phyloP scores from a whole-genome alignment of 2,329 filamentous ascomycete species.

The Venturia pyrina region DNA sequence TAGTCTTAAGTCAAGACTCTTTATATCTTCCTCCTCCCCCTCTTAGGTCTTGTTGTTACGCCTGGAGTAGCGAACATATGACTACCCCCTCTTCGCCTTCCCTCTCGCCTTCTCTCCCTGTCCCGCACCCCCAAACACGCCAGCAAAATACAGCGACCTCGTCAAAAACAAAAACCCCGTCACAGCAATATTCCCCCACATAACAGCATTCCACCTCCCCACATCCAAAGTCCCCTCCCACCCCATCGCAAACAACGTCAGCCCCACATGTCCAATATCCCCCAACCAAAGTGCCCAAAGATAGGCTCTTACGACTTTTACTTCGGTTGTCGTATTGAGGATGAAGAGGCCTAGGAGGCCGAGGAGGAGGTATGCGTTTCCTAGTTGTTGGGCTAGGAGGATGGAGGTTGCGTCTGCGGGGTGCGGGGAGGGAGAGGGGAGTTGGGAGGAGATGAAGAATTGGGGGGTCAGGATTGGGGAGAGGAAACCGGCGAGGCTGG shows the following conservation, averaged over 20 bases:
- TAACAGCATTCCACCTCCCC: conserved; percentile 54
- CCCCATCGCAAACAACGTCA: conserved; percentile 51
- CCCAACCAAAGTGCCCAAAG: conserved; percentile 53
- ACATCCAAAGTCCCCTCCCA: conserved; percentile 44
- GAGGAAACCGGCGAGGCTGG: conserved; percentile 16
- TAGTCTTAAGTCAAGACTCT: no score
- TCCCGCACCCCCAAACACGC: conserved; percentile 36
- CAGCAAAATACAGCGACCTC: conserved; percentile 48
- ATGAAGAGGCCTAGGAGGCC: conserved; percentile 55
- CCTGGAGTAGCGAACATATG: neutral
- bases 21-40: no score
- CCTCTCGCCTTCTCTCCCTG: neutral
- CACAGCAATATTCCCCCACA: conserved; percentile 62
- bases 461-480: conserved; percentile 15
- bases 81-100: conserved; percentile 6
- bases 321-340: conserved; percentile 53
- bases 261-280: conserved; percentile 57
- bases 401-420: conserved; percentile 19
- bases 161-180: conserved; percentile 53
- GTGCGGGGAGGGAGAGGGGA: conserved; percentile 9
- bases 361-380: conserved; percentile 59
- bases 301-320: conserved; percentile 57
- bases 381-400: conserved; percentile 56
- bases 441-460: conserved; percentile 17
- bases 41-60: neutral